A percentile compares a stretch with the other conserved stretches of the same genome.
phyloP scores from a whole-genome alignment of 2,329 filamentous ascomycete genomes.

The Mollisiaceae sp. region DNA sequence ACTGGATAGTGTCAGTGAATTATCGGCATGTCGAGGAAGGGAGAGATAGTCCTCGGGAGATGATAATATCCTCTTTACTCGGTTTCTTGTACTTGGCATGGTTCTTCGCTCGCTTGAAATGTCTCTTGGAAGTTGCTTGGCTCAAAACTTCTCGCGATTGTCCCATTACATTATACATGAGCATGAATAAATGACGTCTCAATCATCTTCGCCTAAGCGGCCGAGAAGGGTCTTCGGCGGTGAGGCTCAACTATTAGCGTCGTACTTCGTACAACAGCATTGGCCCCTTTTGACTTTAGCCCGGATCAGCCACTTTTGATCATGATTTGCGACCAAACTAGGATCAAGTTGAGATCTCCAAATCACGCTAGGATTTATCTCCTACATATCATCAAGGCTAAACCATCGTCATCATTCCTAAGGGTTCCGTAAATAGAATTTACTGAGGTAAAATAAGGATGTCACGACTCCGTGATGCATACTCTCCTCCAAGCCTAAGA shows the following conservation, averaged over 20 bases:
- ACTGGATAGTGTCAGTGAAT: background rate
- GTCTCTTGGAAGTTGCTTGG: background rate
- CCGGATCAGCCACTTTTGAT: constrained; percentile 1
- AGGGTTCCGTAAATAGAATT: background rate
- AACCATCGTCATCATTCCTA: background rate
- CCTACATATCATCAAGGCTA: background rate
- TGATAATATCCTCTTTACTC: background rate
- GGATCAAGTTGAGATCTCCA: background rate
- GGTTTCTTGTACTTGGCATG: background rate
- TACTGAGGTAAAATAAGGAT: background rate
- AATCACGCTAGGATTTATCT: background rate
- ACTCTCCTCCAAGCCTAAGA: background rate
- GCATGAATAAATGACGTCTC: background rate
- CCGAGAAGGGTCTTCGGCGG: constrained; percentile 5
- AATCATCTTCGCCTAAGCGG: background rate
- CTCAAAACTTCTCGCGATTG: background rate
- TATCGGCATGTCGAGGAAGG: background rate
- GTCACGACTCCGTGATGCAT: background rate
- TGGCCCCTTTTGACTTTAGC: constrained; percentile 1
- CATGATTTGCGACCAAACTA: background rate
- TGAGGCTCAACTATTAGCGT: constrained; percentile 3
- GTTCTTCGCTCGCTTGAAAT: background rate
- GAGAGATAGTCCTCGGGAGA: background rate
- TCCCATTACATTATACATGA: background rate
- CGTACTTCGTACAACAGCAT: background rate